phyloP scores from a whole-genome alignment of 192 early-diverging fungal genomes.

The Coemansia sp. region DNA sequence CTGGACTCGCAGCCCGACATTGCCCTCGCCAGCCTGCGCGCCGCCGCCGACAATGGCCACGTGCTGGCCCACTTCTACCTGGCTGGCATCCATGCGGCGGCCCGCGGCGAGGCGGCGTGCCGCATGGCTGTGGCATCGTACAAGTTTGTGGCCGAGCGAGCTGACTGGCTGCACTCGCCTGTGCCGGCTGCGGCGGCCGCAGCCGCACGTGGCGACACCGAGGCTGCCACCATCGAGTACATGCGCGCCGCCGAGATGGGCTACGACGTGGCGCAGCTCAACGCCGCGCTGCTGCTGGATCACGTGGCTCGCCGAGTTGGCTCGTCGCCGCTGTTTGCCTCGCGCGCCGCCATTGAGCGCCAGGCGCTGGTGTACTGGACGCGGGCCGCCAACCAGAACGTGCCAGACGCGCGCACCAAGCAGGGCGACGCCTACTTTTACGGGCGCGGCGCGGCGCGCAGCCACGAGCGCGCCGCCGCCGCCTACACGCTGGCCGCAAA shows the following conservation, averaged over 20 bases:
- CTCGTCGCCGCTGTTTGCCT: conserved; percentile 7
- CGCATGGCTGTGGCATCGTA: conserved; percentile 65
- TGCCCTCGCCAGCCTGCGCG: conserved; percentile 55
- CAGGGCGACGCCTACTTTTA: conserved; percentile 91
- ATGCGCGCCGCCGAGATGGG: conserved; percentile 87
- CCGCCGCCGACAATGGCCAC: conserved; percentile 62
- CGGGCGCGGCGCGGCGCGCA: conserved; percentile 67
- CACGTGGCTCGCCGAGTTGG: not conserved
- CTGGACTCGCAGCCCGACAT: conserved; percentile 12
- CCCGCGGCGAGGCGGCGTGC: conserved; percentile 59
- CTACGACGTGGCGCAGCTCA: conserved; percentile 79
- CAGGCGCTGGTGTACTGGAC: conserved; percentile 87
- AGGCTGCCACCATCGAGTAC: conserved; percentile 69
- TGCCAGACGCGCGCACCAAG: conserved; percentile 84
- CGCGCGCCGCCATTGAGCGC: conserved; percentile 13
- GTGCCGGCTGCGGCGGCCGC: conserved; percentile 57
- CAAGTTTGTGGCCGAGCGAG: conserved; percentile 77
- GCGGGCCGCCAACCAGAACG: conserved; percentile 88
- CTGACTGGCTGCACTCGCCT: conserved; percentile 76
- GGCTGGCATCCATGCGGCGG: conserved; percentile 62
- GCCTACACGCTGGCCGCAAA: conserved; percentile 85
- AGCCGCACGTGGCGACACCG: conserved; percentile 59
- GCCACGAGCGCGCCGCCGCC: conserved; percentile 69
- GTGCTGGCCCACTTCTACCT: conserved; percentile 58
- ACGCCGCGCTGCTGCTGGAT: conserved; percentile 89